phyloP scores from a whole-genome alignment of 2,329 filamentous ascomycete species.

The Hypoxylon sp. region DNA sequence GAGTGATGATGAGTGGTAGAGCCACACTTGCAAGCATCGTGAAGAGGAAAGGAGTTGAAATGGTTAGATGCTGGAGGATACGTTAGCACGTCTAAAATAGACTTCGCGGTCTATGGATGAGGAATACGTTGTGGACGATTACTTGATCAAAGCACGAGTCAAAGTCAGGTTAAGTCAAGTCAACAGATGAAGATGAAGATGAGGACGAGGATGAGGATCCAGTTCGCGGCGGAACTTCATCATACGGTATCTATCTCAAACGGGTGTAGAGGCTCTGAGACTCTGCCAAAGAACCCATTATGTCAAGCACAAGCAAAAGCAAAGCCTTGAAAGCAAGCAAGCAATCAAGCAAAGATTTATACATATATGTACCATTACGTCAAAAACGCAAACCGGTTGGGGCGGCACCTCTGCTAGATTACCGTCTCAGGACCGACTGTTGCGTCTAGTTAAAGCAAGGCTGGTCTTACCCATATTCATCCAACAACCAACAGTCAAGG shows the following conservation, averaged over 20 bases:
- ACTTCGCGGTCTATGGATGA: constrained; percentile 4
- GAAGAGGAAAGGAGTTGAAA: constrained; percentile 1
- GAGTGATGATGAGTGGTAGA: constrained; percentile 82
- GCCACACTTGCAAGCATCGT: constrained; percentile 43
- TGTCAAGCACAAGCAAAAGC: too few species aligned
- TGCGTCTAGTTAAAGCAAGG: neutral
- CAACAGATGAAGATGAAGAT: neutral
- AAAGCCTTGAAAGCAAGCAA: neutral
- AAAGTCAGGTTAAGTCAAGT: neutral
- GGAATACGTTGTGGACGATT: constrained; percentile 1
- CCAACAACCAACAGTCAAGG: neutral
- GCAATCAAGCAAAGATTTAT: constrained; percentile 9
- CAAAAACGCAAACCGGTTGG: constrained; percentile 17
- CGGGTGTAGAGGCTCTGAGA: neutral
- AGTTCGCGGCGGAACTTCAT: neutral
- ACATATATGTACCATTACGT: constrained; percentile 29
- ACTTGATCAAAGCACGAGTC: neutral
- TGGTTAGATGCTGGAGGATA: constrained; percentile 16
- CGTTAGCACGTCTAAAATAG: constrained; percentile 4
- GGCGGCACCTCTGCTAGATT: constrained; percentile 8
- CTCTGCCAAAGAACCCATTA: neutral
- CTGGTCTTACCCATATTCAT: neutral
- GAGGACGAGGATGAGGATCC: neutral
- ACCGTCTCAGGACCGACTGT: constrained; percentile 9
- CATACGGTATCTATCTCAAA: neutral